phyloP scores from a whole-genome alignment of 805 yeast species.

The Dipodascopsis uninucleata region DNA sequence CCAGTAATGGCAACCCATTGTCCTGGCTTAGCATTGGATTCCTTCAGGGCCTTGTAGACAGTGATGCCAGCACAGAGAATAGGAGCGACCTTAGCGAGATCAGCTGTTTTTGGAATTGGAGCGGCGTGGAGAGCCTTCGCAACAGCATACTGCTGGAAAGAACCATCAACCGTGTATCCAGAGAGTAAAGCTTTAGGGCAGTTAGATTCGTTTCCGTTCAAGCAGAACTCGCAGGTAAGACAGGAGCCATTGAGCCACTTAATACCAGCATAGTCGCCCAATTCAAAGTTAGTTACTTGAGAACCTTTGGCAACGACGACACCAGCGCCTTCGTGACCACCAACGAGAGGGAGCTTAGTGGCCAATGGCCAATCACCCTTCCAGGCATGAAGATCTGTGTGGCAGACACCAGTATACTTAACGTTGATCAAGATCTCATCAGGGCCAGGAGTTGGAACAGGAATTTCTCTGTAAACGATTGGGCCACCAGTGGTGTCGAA shows the following conservation, averaged over 20 bases:
- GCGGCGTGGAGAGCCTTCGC: conserved; percentile 89
- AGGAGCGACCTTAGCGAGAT: conserved; percentile 74
- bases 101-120: conserved; percentile 65
- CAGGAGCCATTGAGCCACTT: conserved; percentile 83
- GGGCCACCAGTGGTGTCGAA: conserved; percentile 28
- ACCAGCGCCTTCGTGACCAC: conserved; percentile 92
- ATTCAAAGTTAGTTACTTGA: conserved; percentile 63
- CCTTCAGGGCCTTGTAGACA: conserved; percentile 84
- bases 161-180: conserved; percentile 87
- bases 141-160: conserved; percentile 86
- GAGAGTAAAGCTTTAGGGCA: conserved; percentile 68
- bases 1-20: conserved; percentile 76
- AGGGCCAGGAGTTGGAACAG: conserved; percentile 75
- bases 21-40: conserved; percentile 65
- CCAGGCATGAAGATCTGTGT: conserved; percentile 92
- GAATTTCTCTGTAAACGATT: conserved; percentile 58
- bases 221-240: conserved; percentile 71
- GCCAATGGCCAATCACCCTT: conserved; percentile 88
- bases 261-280: conserved; percentile 79
- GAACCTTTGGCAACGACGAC: conserved; percentile 73
- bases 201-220: conserved; percentile 60
- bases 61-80: conserved; percentile 89
- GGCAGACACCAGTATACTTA: conserved; percentile 88
- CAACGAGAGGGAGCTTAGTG: conserved; percentile 71
- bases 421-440: conserved; percentile 77